A percentile compares a stretch with the other conserved stretches of the same genome.
Evolutionary conservation across 129 eudicot species (phyloP).

Genomic region (Apium graveolens): DNA sequence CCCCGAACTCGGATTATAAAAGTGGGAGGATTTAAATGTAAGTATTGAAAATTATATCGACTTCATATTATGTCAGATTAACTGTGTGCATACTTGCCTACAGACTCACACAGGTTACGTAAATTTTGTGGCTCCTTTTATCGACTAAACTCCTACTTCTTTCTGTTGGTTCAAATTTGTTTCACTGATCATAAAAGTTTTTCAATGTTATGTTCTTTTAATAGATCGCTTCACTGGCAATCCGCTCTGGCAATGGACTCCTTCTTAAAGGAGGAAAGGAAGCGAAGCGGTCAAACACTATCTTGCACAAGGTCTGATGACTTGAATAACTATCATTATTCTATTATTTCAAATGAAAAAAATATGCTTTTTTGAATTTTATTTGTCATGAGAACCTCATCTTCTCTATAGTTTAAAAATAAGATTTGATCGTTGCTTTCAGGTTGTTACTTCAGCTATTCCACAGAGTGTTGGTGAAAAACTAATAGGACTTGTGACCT

Average conservation of each 20-base stretch:
- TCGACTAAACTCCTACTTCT: not conserved
- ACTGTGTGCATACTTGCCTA: not conserved
- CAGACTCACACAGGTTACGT: not conserved
- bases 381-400: not conserved
- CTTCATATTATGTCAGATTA: not conserved
- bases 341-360: not conserved
- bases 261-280: conserved; percentile 93
- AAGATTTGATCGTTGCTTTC: not conserved
- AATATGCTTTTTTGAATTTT: not conserved
- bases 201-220: conserved; percentile 2
- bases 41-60: not conserved
- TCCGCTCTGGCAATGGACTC: conserved; percentile 90
- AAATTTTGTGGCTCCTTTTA: not conserved
- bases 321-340: not conserved
- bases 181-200: not conserved
- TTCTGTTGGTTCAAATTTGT: not conserved
- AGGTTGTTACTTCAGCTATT: conserved; percentile 79
- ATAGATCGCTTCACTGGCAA: conserved; percentile 91
- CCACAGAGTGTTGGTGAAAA: conserved; percentile 71
- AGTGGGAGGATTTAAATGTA: not conserved
- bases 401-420: not conserved
- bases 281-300: conserved; percentile 81
- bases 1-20: not conserved
- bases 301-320: conserved; percentile 71
- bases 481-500: conserved; percentile 80